phyloP scores from a whole-genome alignment of 1,284 basidiomycete genomes.

The Ganoderma meredithae region DNA sequence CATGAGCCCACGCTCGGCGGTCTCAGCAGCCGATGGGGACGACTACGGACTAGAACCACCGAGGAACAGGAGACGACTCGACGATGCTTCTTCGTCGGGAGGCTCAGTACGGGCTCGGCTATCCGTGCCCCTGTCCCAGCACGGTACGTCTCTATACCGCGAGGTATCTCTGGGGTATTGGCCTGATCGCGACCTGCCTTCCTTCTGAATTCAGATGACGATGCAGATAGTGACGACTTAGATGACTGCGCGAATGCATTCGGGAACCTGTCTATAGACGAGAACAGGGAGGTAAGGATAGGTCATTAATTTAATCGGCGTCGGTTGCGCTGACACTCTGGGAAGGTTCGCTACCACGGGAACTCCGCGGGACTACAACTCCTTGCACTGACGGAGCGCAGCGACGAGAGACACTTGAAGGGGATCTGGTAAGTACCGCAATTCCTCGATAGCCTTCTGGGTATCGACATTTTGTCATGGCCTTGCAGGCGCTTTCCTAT shows the following conservation, averaged over 20 bases:
- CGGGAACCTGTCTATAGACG: slow-evolving; percentile 82
- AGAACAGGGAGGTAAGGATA: slow-evolving; percentile 66
- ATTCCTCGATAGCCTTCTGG: not conserved
- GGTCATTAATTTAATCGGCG: not conserved
- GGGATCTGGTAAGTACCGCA: slow-evolving; percentile 71
- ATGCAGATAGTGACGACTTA: slow-evolving; percentile 42
- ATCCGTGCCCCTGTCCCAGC: not conserved
- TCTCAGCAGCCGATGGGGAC: not conserved
- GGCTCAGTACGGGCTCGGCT: not conserved
- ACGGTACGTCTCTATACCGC: not conserved
- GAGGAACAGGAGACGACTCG: slow-evolving; percentile 15
- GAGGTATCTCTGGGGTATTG: no score
- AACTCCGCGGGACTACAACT: slow-evolving; percentile 79
- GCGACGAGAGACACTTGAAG: slow-evolving; percentile 65
- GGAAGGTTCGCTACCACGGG: slow-evolving; percentile 78
- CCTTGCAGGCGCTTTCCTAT: slow-evolving; percentile 70
- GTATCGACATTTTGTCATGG: not conserved
- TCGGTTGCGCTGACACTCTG: not conserved
- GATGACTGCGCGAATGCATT: slow-evolving; percentile 64
- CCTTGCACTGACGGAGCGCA: slow-evolving; percentile 67
- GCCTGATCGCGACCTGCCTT: not conserved
- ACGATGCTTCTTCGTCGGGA: not conserved
- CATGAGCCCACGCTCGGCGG: not conserved
- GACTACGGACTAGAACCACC: slow-evolving; percentile 10
- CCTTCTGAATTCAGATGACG: not conserved